phyloP scores from a whole-genome alignment of 805 yeast species.

The Hanseniaspora clermontiae region DNA sequence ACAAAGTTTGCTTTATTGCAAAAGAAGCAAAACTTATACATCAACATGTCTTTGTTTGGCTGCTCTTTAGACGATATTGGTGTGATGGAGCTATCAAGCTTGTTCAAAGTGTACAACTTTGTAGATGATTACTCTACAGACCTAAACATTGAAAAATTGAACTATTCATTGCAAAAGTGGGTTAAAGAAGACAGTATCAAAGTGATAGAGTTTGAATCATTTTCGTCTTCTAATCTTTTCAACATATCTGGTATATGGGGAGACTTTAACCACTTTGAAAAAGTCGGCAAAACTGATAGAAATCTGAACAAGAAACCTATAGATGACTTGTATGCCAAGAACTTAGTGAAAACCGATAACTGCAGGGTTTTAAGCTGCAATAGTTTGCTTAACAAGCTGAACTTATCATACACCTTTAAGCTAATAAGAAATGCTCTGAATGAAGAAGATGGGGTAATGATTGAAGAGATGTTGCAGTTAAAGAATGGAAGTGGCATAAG shows the following conservation, averaged over 20 bases:
- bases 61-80: constrained; percentile 13
- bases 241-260: constrained; percentile 13
- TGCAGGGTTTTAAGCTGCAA: not conserved
- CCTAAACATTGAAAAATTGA: not conserved
- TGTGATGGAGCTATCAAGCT: not conserved
- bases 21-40: not conserved
- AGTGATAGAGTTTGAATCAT: constrained; percentile 6
- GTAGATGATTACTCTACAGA: constrained; percentile 1
- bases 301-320: constrained; percentile 8
- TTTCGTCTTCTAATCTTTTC: not conserved
- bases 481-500: not conserved
- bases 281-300: not conserved
- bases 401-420: constrained; percentile 4
- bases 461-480: constrained; percentile 8
- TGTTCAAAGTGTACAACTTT: constrained; percentile 3
- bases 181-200: not conserved
- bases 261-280: not conserved
- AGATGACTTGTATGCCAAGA: constrained; percentile 10
- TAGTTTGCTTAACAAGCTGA: not conserved
- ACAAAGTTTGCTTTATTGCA: not conserved
- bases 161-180: not conserved
- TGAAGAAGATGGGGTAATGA: not conserved
- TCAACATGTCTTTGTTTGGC: constrained; percentile 8
- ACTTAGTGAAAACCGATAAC: constrained; percentile 11
- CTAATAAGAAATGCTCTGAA: not conserved